A percentile compares a stretch with the other conserved stretches of the same genome.
phyloP scores from a whole-genome alignment of 257 asterid genomes.

The Nicotiana knightiana region DNA sequence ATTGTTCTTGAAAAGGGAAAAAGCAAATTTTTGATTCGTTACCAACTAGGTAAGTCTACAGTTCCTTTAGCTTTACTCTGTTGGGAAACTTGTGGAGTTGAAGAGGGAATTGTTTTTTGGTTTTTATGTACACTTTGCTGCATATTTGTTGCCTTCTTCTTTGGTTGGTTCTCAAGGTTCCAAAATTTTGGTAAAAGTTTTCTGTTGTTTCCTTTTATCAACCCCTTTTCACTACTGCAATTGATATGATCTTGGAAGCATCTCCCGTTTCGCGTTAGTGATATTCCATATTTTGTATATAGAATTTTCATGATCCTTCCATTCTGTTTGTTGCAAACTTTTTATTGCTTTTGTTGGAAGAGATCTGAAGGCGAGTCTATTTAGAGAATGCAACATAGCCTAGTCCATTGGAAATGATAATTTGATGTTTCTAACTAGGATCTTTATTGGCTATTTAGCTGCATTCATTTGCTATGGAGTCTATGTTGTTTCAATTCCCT shows the following conservation, averaged over 20 bases:
- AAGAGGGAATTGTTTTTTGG: slow-evolving; percentile 7
- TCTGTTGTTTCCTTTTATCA: neutral
- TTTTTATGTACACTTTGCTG: slow-evolving; percentile 29
- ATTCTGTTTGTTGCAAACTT: neutral
- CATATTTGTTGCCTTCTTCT: slow-evolving; percentile 27
- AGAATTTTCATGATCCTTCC: slow-evolving; percentile 5
- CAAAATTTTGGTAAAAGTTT: slow-evolving; percentile 30
- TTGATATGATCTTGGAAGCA: neutral
- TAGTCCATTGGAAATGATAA: neutral
- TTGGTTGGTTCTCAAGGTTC: slow-evolving; percentile 7
- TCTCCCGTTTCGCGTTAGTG: neutral
- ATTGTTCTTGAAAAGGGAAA: slow-evolving; percentile 18
- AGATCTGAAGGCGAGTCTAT: neutral
- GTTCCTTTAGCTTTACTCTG: slow-evolving; percentile 30
- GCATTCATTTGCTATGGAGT: neutral
- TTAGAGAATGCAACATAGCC: neutral
- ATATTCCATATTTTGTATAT: neutral
- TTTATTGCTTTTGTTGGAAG: neutral
- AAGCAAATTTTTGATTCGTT: slow-evolving; percentile 31
- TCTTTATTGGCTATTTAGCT: slow-evolving; percentile 1
- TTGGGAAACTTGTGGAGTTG: slow-evolving; percentile 20
- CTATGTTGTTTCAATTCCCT: neutral
- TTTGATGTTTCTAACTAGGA: neutral
- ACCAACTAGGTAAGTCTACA: slow-evolving; percentile 31
- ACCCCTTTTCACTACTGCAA: neutral